Conservation (phyloP, 768 basidiomycete species). For the Dacryopinax primogenitus region DNA sequence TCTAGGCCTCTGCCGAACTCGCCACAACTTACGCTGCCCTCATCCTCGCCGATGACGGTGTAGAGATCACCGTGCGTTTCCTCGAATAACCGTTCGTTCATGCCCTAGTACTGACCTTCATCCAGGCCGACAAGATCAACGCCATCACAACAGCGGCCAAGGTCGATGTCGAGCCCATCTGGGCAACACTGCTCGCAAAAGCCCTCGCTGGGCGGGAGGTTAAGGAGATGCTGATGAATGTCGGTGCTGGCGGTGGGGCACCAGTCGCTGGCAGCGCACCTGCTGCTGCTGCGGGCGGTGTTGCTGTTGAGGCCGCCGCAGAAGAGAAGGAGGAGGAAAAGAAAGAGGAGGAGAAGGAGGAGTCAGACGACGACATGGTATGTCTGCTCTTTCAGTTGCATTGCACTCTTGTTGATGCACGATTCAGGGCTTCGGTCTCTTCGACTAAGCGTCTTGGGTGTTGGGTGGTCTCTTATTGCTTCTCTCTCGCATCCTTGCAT, state of each 20-base stretch:
- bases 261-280: conserved; percentile 50
- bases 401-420: conserved; percentile 8
- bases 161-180: conserved; percentile 88
- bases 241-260: conserved; percentile 82
- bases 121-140: conserved; percentile 79
- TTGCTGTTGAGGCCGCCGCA: conserved; percentile 49
- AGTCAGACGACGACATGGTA: conserved; percentile 73
- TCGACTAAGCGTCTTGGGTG: conserved; percentile 47
- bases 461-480: neutral
- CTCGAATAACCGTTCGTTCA: neutral
- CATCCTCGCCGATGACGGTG: conserved; percentile 92
- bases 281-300: conserved; percentile 44
- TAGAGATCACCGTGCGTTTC: conserved; percentile 86
- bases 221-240: conserved; percentile 88
- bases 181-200: conserved; percentile 93
- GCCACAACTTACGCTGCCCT: conserved; percentile 93
- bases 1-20: conserved; percentile 55
- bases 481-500: neutral
- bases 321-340: conserved; percentile 68
- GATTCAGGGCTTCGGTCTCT: conserved; percentile 82
- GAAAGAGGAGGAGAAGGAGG: conserved; percentile 57
- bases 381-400: conserved; percentile 21
- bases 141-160: conserved; percentile 72
- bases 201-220: conserved; percentile 97
- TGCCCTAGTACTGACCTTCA: conserved; percentile 10